Evolutionary conservation across 805 yeast species (phyloP).

Genomic region (Metschnikowia similis): DNA sequence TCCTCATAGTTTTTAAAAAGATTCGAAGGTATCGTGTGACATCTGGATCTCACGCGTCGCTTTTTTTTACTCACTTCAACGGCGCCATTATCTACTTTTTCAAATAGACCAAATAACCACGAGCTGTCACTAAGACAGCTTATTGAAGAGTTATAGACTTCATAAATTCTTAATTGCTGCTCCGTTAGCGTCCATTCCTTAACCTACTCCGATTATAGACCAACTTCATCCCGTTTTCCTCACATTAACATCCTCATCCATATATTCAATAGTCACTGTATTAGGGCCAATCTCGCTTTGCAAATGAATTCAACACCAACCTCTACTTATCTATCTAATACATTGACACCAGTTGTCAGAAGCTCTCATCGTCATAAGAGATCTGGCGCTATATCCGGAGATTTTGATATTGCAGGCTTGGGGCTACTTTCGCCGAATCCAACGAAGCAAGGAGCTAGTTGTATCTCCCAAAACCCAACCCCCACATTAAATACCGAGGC

Average conservation of each 20-base stretch:
- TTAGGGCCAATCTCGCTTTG: background rate
- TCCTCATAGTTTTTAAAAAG: background rate
- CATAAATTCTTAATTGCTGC: background rate
- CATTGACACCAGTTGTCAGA: conserved; percentile 3
- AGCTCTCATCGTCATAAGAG: conserved; percentile 67
- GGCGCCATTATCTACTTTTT: background rate
- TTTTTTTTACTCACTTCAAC: conserved; percentile 1
- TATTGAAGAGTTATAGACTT: background rate
- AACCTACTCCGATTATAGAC: background rate
- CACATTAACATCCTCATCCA: background rate
- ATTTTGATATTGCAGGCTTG: conserved; percentile 53
- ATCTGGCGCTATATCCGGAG: conserved; percentile 87
- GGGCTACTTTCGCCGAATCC: conserved; percentile 33
- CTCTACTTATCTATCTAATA: conserved; percentile 3
- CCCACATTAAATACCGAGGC: background rate
- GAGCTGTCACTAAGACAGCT: conserved; percentile 3
- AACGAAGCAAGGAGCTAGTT: conserved; percentile 1
- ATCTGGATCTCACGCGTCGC: conserved; percentile 2
- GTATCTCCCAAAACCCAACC: conserved; percentile 3
- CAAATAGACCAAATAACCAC: background rate
- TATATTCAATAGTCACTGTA: conserved; percentile 3
- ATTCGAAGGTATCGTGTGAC: background rate
- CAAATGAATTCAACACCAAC: conserved; percentile 1
- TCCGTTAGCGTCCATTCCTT: conserved; percentile 3
- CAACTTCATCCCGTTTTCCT: background rate